Evolutionary conservation across 768 basidiomycete genomes (phyloP).

Genomic region (Suillus cothurnatus): DNA sequence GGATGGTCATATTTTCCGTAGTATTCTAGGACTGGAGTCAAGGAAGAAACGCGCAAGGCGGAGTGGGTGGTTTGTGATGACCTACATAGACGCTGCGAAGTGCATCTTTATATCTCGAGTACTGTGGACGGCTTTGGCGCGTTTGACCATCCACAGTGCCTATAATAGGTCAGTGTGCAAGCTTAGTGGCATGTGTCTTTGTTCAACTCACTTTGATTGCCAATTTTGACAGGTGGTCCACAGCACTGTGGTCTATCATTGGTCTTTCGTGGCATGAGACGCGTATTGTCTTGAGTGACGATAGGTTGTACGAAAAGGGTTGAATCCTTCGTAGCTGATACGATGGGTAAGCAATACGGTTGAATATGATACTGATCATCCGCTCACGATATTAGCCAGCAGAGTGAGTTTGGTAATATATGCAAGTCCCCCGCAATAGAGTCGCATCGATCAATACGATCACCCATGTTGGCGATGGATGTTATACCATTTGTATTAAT

Average conservation of each 20-base stretch:
- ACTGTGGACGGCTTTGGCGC: not conserved
- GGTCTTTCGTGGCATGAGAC: not conserved
- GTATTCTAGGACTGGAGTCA: not conserved
- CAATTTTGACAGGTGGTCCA: not conserved
- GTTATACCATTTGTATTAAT: not conserved
- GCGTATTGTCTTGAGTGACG: not conserved
- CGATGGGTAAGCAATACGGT: not conserved
- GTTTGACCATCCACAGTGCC: conserved; percentile 1
- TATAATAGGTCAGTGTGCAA: too few species aligned
- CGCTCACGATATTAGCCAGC: not conserved
- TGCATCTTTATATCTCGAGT: not conserved
- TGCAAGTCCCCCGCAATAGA: not conserved
- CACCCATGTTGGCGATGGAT: not conserved
- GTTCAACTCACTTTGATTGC: not conserved
- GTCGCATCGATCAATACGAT: not conserved
- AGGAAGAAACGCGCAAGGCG: not conserved
- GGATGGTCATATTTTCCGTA: not conserved
- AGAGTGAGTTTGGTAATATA: not conserved
- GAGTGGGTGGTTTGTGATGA: not conserved
- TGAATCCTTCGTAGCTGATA: not conserved
- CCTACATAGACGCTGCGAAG: not conserved
- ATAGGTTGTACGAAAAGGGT: not conserved
- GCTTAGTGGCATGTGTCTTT: not conserved
- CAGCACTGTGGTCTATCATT: not conserved
- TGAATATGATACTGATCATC: not conserved